A percentile compares a stretch with the other conserved stretches of the same genome.
Conservation (phyloP, 169 alveolate genomes). For the Eimeria sp. region DNA sequence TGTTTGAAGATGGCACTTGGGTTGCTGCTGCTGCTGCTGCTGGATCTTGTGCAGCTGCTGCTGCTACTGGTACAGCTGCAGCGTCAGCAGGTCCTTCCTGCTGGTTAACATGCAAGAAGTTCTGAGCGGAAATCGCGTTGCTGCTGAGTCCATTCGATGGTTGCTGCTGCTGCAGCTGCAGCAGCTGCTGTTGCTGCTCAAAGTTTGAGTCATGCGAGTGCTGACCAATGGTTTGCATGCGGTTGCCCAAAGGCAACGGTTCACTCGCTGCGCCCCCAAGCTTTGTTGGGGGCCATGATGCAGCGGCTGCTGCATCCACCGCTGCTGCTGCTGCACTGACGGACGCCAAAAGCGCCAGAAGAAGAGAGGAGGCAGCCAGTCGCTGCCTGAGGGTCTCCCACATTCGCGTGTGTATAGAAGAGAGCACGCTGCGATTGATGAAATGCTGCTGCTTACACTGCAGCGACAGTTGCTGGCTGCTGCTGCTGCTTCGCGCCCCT, state of each 20-base stretch:
- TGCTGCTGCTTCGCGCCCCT: background rate
- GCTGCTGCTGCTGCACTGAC: background rate
- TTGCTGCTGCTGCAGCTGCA: slow-evolving; percentile 26
- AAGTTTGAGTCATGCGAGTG: slow-evolving; percentile 19
- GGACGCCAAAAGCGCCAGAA: background rate
- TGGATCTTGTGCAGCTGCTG: slow-evolving; percentile 22
- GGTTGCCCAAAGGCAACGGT: slow-evolving; percentile 1
- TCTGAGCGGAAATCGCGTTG: background rate
- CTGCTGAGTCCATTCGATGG: background rate
- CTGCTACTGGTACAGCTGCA: slow-evolving; percentile 18
- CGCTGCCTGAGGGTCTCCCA: background rate
- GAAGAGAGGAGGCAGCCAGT: background rate
- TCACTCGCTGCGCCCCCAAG: background rate
- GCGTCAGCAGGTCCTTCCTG: background rate
- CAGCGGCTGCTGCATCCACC: background rate
- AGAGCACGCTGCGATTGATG: background rate
- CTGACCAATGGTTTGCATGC: slow-evolving; percentile 26
- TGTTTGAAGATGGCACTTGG: background rate
- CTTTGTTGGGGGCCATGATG: slow-evolving; percentile 6
- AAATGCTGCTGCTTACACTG: background rate
- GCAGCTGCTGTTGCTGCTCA: slow-evolving; percentile 34
- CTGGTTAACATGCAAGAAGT: background rate
- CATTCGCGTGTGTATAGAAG: background rate
- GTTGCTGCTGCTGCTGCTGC: slow-evolving; percentile 16
- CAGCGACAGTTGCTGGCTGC: slow-evolving; percentile 13